Conservation (phyloP, 345 rosid species). For the Garcia nutans region DNA sequence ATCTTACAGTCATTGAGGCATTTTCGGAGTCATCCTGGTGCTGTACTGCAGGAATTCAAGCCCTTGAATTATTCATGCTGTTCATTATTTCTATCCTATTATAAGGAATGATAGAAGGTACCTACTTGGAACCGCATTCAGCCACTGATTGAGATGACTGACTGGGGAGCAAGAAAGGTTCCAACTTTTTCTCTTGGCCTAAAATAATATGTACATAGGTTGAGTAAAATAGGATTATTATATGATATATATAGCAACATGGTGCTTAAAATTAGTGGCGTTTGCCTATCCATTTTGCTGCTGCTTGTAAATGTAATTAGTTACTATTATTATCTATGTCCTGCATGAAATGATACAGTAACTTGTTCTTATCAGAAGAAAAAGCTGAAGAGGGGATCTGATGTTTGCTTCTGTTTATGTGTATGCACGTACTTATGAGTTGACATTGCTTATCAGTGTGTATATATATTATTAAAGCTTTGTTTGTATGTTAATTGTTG, state of each 20-base stretch:
- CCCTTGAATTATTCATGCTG: neutral
- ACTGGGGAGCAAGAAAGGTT: conserved; percentile 14
- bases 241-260: neutral
- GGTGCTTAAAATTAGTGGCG: neutral
- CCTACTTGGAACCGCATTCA: conserved; percentile 11
- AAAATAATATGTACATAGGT: neutral
- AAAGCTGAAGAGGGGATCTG: too few species aligned
- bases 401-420: too few species aligned
- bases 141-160: neutral
- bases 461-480: too few species aligned
- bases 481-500: too few species aligned
- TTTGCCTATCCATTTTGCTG: neutral
- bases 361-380: neutral
- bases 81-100: neutral
- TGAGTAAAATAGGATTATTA: neutral
- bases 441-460: too few species aligned
- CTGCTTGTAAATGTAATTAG: neutral
- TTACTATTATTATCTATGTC: neutral
- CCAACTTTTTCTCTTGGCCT: neutral
- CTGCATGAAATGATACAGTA: neutral
- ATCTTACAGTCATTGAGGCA: neutral
- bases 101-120: neutral
- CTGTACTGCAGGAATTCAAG: too few species aligned
- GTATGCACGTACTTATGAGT: too few species aligned
- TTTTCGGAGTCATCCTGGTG: neutral